Evolutionary conservation across 2,329 filamentous ascomycete genomes (phyloP).

Genomic region (Polytolypa hystricis): DNA sequence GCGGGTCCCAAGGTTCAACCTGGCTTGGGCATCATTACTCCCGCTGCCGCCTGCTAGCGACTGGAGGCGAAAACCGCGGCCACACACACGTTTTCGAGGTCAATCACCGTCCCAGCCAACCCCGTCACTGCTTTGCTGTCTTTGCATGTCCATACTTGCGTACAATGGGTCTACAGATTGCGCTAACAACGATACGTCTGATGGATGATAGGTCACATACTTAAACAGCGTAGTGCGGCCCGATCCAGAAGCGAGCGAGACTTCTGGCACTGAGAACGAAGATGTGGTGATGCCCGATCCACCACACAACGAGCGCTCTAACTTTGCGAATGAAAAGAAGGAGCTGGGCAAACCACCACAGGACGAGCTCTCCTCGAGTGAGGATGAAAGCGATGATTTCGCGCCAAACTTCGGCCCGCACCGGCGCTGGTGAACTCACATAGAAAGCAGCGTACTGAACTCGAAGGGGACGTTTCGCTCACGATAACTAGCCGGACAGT

Average conservation of each 20-base stretch:
- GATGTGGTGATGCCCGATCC: conserved; percentile 3
- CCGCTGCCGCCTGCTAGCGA: background rate
- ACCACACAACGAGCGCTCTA: background rate
- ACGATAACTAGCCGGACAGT: no score
- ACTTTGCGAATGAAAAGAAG: background rate
- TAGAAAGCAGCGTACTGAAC: background rate
- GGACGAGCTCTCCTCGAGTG: no score
- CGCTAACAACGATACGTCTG: background rate
- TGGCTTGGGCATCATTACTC: background rate
- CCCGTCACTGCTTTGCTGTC: background rate
- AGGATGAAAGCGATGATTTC: no score
- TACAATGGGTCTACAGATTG: background rate
- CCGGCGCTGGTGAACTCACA: background rate
- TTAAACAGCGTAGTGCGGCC: conserved; percentile 65
- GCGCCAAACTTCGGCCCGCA: background rate
- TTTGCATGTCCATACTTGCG: background rate
- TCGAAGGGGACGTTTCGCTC: no score
- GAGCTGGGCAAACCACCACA: background rate
- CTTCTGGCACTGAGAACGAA: conserved; percentile 24
- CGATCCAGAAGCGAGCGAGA: conserved; percentile 43
- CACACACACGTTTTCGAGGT: no score
- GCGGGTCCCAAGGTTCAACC: background rate
- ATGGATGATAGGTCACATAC: conserved; percentile 50
- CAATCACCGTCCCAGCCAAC: background rate
- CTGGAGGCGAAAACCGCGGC: no score